These are phyloP conservation scores for Euphorbia corollata DNA, from an alignment of 441 rosid genomes.

Conservation along the genomic window DNA sequence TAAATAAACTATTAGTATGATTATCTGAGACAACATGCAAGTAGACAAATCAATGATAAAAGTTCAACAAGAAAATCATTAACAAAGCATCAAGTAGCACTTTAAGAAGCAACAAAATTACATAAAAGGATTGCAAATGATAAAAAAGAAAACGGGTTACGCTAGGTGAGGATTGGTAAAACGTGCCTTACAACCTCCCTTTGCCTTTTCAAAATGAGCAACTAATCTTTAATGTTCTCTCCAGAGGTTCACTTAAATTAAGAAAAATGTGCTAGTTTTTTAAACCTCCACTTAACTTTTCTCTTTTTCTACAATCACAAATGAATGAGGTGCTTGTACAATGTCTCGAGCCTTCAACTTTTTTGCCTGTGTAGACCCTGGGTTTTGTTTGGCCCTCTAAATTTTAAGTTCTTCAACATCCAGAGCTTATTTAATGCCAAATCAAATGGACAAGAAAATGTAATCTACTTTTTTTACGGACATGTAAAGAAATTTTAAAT, in stretches of 20 bases:
- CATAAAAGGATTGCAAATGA: neutral
- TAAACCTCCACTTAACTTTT: neutral
- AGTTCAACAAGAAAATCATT: neutral
- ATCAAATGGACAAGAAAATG: neutral
- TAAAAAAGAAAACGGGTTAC: neutral
- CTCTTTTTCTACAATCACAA: neutral
- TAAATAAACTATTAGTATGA: neutral
- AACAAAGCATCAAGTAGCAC: neutral
- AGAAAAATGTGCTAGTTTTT: neutral
- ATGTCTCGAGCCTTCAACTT: neutral
- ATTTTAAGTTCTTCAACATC: neutral
- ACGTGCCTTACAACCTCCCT: neutral
- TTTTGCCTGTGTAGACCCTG: neutral
- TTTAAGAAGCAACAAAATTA: neutral
- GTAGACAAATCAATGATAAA: neutral
- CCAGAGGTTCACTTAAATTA: neutral
- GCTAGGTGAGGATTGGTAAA: neutral
- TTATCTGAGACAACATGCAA: constrained; percentile 6
- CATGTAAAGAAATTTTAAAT: neutral
- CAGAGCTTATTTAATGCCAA: neutral
- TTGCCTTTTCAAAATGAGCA: neutral
- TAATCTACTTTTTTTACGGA: neutral
- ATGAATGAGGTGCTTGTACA: neutral
- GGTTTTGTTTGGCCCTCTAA: neutral
- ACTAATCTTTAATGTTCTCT: neutral